Evolutionary conservation across 345 rosid genomes (phyloP).

Genomic region (Nephelium lappaceum): DNA sequence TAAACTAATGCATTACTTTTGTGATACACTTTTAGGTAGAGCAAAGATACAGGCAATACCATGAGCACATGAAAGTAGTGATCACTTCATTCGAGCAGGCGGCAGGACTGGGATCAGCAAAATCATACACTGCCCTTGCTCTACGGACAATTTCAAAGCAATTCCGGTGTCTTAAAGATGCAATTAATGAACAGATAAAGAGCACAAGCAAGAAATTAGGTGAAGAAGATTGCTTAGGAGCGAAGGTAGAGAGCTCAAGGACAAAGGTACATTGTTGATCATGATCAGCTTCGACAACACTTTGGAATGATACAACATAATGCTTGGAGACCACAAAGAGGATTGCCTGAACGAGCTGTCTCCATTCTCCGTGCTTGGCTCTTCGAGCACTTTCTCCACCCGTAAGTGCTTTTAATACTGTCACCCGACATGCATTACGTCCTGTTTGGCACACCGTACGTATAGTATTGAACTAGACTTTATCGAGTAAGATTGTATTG

Average conservation of each 20-base stretch:
- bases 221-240: slow-evolving; percentile 55
- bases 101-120: slow-evolving; percentile 63
- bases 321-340: slow-evolving; percentile 82
- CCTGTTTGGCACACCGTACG: too few relatives aligned
- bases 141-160: slow-evolving; percentile 73
- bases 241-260: slow-evolving; percentile 43
- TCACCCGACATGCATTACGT: too few relatives aligned
- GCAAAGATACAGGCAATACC: slow-evolving; percentile 69
- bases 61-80: slow-evolving; percentile 66
- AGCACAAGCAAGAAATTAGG: slow-evolving; percentile 57
- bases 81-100: slow-evolving; percentile 66
- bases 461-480: too few relatives aligned
- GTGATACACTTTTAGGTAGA: slow-evolving; percentile 49
- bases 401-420: slow-evolving; percentile 42
- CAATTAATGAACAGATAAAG: slow-evolving; percentile 59
- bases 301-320: slow-evolving; percentile 59
- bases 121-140: slow-evolving; percentile 66
- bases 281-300: slow-evolving; percentile 58
- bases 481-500: too few relatives aligned
- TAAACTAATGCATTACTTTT: neutral
- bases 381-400: slow-evolving; percentile 86
- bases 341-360: slow-evolving; percentile 82
- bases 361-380: slow-evolving; percentile 83
- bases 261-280: slow-evolving; percentile 35
- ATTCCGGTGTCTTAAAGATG: slow-evolving; percentile 71